Evolutionary conservation across 805 yeast species (phyloP).

Genomic region (Candida quercuum): DNA sequence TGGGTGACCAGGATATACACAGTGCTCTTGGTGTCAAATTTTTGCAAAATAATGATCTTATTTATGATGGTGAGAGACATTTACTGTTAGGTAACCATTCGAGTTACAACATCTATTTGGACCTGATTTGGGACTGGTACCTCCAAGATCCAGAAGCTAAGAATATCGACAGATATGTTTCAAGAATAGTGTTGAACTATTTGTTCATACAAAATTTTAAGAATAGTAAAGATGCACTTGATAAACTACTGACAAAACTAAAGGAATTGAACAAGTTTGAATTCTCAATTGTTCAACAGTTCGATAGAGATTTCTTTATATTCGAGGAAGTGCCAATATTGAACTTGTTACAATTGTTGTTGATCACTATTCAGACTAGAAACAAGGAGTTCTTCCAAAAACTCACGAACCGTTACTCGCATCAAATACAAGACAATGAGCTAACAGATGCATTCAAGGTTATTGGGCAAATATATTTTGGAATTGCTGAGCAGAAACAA

Average conservation of each 20-base stretch:
- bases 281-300: slow-evolving; percentile 23
- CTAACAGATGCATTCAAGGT: slow-evolving; percentile 42
- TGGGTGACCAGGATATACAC: slow-evolving; percentile 75
- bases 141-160: slow-evolving; percentile 20
- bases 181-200: slow-evolving; percentile 73
- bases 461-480: slow-evolving; percentile 60
- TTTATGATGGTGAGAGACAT: slow-evolving; percentile 68
- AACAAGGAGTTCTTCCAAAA: slow-evolving; percentile 48
- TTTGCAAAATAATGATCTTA: slow-evolving; percentile 38
- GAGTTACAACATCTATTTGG: slow-evolving; percentile 39
- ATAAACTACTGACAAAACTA: slow-evolving; percentile 31
- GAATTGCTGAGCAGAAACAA: slow-evolving; percentile 46
- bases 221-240: slow-evolving; percentile 42
- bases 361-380: slow-evolving; percentile 50
- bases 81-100: slow-evolving; percentile 56
- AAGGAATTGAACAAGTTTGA: slow-evolving; percentile 16
- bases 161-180: slow-evolving; percentile 28
- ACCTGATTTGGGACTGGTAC: slow-evolving; percentile 43
- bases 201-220: slow-evolving; percentile 61
- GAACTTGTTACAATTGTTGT: slow-evolving; percentile 66
- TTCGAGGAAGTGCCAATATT: slow-evolving; percentile 42
- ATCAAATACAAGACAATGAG: slow-evolving; percentile 28
- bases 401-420: slow-evolving; percentile 46
- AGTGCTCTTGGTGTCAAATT: slow-evolving; percentile 68
- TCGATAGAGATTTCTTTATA: slow-evolving; percentile 28